phyloP scores from a whole-genome alignment of 1,139 yeast species.

The Maudiozyma humilis region DNA sequence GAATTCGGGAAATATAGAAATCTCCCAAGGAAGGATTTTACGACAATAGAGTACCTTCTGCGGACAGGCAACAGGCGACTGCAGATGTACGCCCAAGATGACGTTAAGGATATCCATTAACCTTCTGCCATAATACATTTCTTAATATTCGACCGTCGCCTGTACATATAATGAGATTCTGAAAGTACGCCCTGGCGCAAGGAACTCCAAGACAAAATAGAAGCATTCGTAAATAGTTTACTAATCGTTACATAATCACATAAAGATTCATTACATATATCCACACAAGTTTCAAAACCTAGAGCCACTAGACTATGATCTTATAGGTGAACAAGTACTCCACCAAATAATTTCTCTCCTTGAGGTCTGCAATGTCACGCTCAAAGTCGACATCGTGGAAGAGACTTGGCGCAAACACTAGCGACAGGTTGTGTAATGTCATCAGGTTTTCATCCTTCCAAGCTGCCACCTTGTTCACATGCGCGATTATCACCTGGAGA shows the following conservation, averaged over 20 bases:
- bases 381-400: slow-evolving; percentile 75
- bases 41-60: slow-evolving; percentile 77
- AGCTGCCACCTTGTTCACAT: slow-evolving; percentile 52
- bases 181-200: too few relatives aligned
- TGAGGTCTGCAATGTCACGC: slow-evolving; percentile 81
- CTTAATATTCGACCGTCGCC: too few relatives aligned
- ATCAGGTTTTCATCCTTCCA: slow-evolving; percentile 53
- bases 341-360: slow-evolving; percentile 66
- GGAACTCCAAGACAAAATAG: too few relatives aligned
- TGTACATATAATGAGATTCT: too few relatives aligned
- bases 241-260: too few relatives aligned
- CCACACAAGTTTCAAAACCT: too few relatives aligned
- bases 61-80: slow-evolving; percentile 65
- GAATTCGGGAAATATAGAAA: slow-evolving; percentile 58
- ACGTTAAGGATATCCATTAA: slow-evolving; percentile 53
- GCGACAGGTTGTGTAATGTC: slow-evolving; percentile 76
- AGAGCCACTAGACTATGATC: neutral
- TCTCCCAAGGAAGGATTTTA: slow-evolving; percentile 70
- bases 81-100: slow-evolving; percentile 64
- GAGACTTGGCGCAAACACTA: slow-evolving; percentile 91
- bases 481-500: slow-evolving; percentile 50
- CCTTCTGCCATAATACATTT: too few relatives aligned
- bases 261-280: too few relatives aligned
- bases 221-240: too few relatives aligned
- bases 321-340: slow-evolving; percentile 44